Base-by-base conservation (phyloP, 169 alveolate genomes). In the Eimeria brunetti region DNA sequence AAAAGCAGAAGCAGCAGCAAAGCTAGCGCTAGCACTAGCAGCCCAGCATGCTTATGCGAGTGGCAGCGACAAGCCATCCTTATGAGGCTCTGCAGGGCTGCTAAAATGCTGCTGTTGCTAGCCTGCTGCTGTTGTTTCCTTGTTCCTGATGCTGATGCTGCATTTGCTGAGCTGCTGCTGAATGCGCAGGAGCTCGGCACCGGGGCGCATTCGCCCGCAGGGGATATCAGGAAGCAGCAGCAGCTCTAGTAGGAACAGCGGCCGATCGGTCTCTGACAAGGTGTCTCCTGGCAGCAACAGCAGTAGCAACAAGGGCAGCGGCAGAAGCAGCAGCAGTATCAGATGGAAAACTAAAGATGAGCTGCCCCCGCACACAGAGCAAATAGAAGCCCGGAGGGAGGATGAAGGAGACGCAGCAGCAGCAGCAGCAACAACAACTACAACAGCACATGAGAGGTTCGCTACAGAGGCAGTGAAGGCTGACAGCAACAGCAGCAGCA, bases 401-500 rank as follows among this genome's bases (percentile, higher is more conserved):
- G 67, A 3, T 12, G 51, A 33, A 18, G 30, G 44, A 14, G 67
- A n/a, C 41, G 33, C 16, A 44, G 60, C 67, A 88, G 88, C 64
- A 44, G 84, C 44, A 88, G 64, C 44, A 60, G 94, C 58, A 30
- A 58, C 58, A 62, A 38, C 58, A 60, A 41, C 69, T n/a, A n/a
- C n/a, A n/a, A n/a, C n/a, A n/a, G n/a, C n/a, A 1, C 69, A 6
- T 22, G 20, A 49, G 53, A n/a, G 81, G 81, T 22, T 5, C 24
- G 62, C 49, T 11, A 14, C 81, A 71, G 81, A 36, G 7, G 41
- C 49, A 6, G 53, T 71, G 53, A 30, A 30, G 22, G 86, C 86
- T 24, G n/a, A 46, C 56, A 41, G 86, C 86, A 46, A 44, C 86
- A 76, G 86, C 86, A 69, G 9, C 80, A 30, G 80, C 80, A 69